phyloP scores from a whole-genome alignment of 75 land plant genomes.

The Larix kaempferi region DNA sequence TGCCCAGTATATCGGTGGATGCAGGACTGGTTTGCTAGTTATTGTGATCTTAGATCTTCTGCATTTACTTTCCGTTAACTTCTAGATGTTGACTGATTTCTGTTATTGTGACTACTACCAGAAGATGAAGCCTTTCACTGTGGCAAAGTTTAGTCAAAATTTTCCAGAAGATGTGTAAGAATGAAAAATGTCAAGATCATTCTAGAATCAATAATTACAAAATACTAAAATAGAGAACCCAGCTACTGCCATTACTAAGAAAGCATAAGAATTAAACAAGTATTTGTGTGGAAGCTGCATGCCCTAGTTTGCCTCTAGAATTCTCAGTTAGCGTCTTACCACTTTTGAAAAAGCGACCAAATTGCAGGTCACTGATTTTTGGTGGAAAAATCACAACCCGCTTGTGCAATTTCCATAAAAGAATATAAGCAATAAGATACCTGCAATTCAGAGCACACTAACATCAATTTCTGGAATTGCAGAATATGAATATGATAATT shows the following conservation, averaged over 20 bases:
- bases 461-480: background rate
- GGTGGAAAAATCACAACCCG: conserved; percentile 76
- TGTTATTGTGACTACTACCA: background rate
- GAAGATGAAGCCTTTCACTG: background rate
- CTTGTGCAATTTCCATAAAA: conserved; percentile 53
- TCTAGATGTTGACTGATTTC: background rate
- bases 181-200: background rate
- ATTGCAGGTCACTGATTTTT: conserved; percentile 55
- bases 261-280: too few species aligned
- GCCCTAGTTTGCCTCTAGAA: background rate
- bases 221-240: background rate
- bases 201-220: background rate
- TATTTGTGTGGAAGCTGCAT: too few species aligned
- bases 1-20: background rate
- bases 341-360: conserved; percentile 75
- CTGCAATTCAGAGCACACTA: conserved; percentile 26
- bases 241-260: too few species aligned
- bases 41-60: background rate
- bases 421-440: conserved; percentile 59
- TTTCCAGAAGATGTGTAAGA: background rate
- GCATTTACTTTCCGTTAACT: background rate
- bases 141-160: background rate
- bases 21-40: background rate
- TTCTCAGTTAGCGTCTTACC: conserved; percentile 36
- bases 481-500: conserved; percentile 1